phyloP scores from a whole-genome alignment of 305 asterid genomes.

The Ilex paraguariensis region DNA sequence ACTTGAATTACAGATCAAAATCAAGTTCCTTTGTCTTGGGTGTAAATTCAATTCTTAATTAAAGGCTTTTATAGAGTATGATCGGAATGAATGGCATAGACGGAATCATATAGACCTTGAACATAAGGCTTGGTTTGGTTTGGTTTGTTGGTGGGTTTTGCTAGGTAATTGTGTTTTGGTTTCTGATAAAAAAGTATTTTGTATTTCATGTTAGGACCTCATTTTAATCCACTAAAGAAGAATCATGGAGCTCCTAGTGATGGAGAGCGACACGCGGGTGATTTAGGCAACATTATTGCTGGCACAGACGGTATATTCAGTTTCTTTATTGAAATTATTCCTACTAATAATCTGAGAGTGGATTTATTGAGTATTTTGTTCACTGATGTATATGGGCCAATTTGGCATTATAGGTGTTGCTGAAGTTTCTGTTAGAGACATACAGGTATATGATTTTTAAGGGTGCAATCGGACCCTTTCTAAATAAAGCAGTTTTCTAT shows the following conservation, averaged over 20 bases:
- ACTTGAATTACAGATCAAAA: no score
- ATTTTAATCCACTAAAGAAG: conserved; percentile 75
- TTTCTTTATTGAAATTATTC: not conserved
- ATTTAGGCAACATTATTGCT: conserved; percentile 76
- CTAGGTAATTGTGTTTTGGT: not conserved
- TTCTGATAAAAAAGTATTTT: not conserved
- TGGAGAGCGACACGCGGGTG: conserved; percentile 76
- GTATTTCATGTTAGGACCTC: conserved; percentile 54
- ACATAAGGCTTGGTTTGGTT: no score
- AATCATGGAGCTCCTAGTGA: conserved; percentile 83
- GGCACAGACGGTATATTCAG: conserved; percentile 54
- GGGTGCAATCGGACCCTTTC: not conserved
- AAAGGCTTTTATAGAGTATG: no score
- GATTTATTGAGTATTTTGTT: no score
- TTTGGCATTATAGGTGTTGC: conserved; percentile 58
- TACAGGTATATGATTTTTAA: conserved; percentile 37
- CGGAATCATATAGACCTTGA: no score
- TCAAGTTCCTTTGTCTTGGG: no score
- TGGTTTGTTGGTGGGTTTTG: no score
- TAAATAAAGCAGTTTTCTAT: no score
- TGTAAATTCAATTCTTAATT: no score
- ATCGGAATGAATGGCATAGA: no score
- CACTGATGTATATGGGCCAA: no score
- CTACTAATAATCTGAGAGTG: not conserved
- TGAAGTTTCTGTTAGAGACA: conserved; percentile 52